Percentiles rank a stretch among this genome's conserved stretches.
Evolutionary conservation across 441 rosid species (phyloP).

Genomic region (Pelargonium australe): DNA sequence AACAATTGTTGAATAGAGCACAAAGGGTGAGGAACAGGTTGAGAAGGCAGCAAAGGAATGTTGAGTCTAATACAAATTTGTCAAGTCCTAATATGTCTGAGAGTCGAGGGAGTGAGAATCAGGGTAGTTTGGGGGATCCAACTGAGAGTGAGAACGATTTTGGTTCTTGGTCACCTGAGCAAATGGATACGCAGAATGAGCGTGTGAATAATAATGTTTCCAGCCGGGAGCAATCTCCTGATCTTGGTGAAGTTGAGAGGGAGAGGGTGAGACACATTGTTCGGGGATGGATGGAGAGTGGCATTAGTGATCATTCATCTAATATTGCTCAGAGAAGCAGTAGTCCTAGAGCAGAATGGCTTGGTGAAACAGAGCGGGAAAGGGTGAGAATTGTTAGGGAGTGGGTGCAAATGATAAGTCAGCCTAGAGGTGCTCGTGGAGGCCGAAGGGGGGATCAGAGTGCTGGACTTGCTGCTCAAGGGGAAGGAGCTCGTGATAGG

Average conservation of each 20-base stretch:
- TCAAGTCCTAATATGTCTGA: conserved; percentile 43
- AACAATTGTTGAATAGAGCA: conserved; percentile 68
- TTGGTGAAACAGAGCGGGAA: conserved; percentile 93
- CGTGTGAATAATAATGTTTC: conserved; percentile 44
- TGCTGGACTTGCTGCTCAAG: conserved; percentile 42
- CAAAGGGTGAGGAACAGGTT: conserved; percentile 63
- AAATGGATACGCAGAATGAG: conserved; percentile 40
- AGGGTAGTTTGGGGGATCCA: conserved; percentile 52
- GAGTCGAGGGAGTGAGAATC: conserved; percentile 61
- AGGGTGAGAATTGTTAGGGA: conserved; percentile 93
- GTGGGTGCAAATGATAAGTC: conserved; percentile 82
- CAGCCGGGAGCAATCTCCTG: conserved; percentile 90
- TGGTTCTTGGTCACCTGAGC: conserved; percentile 63
- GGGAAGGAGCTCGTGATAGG: conserved; percentile 46
- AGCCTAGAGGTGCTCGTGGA: conserved; percentile 62
- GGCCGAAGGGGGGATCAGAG: conserved; percentile 52
- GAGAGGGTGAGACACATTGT: conserved; percentile 89
- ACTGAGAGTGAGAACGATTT: conserved; percentile 86
- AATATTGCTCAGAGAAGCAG: conserved; percentile 49
- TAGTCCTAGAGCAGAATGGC: conserved; percentile 77
- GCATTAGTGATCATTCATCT: conserved; percentile 59
- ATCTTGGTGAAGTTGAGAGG: conserved; percentile 83
- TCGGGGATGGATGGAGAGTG: conserved; percentile 90
- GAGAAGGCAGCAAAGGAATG: conserved; percentile 52
- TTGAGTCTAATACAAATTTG: conserved; percentile 39